Percentiles rank a stretch among this genome's conserved stretches.
Conservation (phyloP, 768 basidiomycete genomes). For the Coprinopsis strossmayeri region DNA sequence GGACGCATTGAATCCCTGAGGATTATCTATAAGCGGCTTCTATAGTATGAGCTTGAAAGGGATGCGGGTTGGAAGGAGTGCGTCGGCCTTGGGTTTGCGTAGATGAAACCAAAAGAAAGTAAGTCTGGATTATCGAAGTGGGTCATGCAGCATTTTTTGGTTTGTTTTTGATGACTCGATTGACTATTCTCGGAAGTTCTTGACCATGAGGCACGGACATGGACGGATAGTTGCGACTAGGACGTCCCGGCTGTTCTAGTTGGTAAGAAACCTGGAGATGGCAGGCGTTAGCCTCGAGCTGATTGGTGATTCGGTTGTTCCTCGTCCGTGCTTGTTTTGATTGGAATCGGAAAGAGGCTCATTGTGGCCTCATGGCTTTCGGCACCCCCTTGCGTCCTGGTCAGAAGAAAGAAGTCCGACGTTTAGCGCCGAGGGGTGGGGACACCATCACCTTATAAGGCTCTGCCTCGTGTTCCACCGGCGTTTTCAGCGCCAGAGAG, state of each 20-base stretch:
- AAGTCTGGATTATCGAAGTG: background rate
- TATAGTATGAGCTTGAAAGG: background rate
- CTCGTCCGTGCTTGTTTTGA: background rate
- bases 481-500: too few relatives aligned
- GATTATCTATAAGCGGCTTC: background rate
- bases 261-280: background rate
- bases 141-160: background rate
- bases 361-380: background rate
- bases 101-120: slow-evolving; percentile 2
- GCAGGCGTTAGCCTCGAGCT: slow-evolving; percentile 2
- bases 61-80: background rate
- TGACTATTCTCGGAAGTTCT: background rate
- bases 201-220: background rate
- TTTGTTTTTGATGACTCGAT: background rate
- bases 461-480: too few relatives aligned
- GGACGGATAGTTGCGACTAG: background rate
- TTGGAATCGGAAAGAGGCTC: background rate
- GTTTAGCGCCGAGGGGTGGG: too few relatives aligned
- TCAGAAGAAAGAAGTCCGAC: too few relatives aligned
- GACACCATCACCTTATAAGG: too few relatives aligned
- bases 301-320: background rate
- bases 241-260: background rate
- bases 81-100: background rate
- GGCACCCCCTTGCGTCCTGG: too few relatives aligned
- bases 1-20: background rate